Conservation (phyloP, 1,284 basidiomycete genomes). For the Naganishia cerealis region DNA sequence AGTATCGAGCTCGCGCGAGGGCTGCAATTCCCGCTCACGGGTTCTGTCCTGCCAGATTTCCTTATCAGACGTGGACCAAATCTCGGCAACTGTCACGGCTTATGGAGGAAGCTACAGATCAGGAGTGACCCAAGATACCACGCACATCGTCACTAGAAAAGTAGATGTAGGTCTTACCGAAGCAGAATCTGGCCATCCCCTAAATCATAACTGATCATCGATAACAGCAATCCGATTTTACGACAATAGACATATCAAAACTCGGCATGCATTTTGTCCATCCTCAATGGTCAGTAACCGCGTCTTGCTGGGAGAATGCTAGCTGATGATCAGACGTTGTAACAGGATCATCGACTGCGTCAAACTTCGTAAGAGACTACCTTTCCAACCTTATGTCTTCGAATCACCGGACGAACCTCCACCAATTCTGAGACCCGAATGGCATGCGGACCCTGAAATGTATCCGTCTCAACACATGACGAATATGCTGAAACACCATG, state of each 20-base stretch:
- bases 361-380: slow-evolving; percentile 28
- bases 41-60: slow-evolving; percentile 57
- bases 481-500: slow-evolving; percentile 22
- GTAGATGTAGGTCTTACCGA: slow-evolving; percentile 60
- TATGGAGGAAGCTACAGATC: slow-evolving; percentile 79
- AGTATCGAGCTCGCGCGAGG: slow-evolving; percentile 36
- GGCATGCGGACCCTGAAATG: slow-evolving; percentile 12
- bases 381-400: slow-evolving; percentile 31
- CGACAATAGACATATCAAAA: slow-evolving; percentile 11
- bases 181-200: slow-evolving; percentile 62
- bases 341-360: slow-evolving; percentile 31
- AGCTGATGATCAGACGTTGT: background rate
- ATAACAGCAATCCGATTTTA: slow-evolving; percentile 56
- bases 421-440: slow-evolving; percentile 19
- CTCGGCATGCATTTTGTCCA: slow-evolving; percentile 28
- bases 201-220: slow-evolving; percentile 62
- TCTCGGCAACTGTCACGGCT: slow-evolving; percentile 68
- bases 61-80: slow-evolving; percentile 66
- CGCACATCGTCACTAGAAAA: slow-evolving; percentile 69
- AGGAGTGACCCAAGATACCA: slow-evolving; percentile 75
- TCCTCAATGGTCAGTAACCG: slow-evolving; percentile 23
- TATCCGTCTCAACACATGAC: slow-evolving; percentile 21
- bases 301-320: background rate
- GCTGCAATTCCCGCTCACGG: slow-evolving; percentile 1
- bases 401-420: slow-evolving; percentile 19